Base-by-base conservation (phyloP, 176 grass and related monocot genomes). In the Triticum timopheevii region DNA sequence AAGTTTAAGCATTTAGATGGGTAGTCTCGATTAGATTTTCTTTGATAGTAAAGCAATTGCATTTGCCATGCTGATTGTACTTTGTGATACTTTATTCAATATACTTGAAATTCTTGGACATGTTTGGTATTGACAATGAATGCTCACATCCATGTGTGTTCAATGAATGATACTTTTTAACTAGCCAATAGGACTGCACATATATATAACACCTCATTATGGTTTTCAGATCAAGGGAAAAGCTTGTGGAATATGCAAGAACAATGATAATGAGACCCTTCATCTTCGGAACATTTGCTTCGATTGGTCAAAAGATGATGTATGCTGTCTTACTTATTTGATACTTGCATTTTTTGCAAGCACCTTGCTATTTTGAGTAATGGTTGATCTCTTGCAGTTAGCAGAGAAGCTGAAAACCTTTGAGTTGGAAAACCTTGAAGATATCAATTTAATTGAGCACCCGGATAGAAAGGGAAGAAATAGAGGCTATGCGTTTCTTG, bases 401-500 rank as follows among this genome's bases (percentile, higher is more conserved):
- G 84, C 84, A 13, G 91, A 93, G 78, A 86, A 82, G 49, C 82
- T 96, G 79, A 86, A 92, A 73, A 76, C 69, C 56, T 93, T 86
- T 38, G 54, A 87, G 42, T 84, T 96, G 89, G 87, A 93, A 61
- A 96, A 96, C 74, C 81, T 96, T 80, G 89, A 96, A 88, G 85
- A 93, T 52, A 82, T 96, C 33, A 91, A 92, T 69, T 86, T 96
- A 61, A 91, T 96, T 83, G 94, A 96, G 85, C 85, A 96, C 56
- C 91, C 91, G 1, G 86, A 85, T 45, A 93, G 50, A 85, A 89
- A 64, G 61, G 94, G 94, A 15, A 93, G 83, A 85, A 96, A 96
- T 80, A 89, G 94, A 84, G 94, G 94, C 54, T 96, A 91, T 63
- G 94, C 94, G 17, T 96, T 96, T 92, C 90, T 96, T 77, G 89